Evolutionary conservation across 148 eudicot species (phyloP), one percentile per base, ranked within the genome.

Genomic region (Hydrangea macrophylla): DNA sequence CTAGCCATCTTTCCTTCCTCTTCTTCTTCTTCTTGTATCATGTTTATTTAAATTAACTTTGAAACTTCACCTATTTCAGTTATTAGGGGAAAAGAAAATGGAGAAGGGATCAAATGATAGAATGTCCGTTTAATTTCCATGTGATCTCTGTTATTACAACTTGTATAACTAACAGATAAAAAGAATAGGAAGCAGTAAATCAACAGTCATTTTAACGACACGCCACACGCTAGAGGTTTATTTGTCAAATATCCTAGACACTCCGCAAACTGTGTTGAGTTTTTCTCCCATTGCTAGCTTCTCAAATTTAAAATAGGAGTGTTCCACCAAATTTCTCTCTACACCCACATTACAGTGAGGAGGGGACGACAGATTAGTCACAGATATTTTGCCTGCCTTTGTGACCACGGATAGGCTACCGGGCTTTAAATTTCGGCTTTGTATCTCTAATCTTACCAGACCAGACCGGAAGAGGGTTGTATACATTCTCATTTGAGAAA

Each of bases 161-260:
- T 4, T 31, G 11, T 27, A 20, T 26, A 56, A 53, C 39, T 22
- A 42, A 18, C 37, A 68, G 7, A 22, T 23, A 0, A 3, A 54
- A 66, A 36, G 35, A 22, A 45, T 1, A 28, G n/a, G 55, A 27
- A 22, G 48, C 27, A 12, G 28, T 31, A 54, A 25, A 31, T 35
- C 18, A 67, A 65, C 28, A 35, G 22, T 56, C 37, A 56, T 25
- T 36, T 56, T 9, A 5, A 30, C 10, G 7, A 37, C 31, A 36
- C 71, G 37, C 35, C n/a, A n/a, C 25, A 27, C 62, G 30, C 9
- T 37, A 30, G n/a, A 24, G 60, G 51, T 67, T 35, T 22, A 55
- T 5, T 35, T 67, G 33, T 55, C 39, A 3, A 8, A 37, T 23
- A 51, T 18, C 70, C 60, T 23, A 35, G 30, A 33, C 30, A 23